Conservation (phyloP, 352 stramenopile genomes). For the Globisporangium nagaii region DNA sequence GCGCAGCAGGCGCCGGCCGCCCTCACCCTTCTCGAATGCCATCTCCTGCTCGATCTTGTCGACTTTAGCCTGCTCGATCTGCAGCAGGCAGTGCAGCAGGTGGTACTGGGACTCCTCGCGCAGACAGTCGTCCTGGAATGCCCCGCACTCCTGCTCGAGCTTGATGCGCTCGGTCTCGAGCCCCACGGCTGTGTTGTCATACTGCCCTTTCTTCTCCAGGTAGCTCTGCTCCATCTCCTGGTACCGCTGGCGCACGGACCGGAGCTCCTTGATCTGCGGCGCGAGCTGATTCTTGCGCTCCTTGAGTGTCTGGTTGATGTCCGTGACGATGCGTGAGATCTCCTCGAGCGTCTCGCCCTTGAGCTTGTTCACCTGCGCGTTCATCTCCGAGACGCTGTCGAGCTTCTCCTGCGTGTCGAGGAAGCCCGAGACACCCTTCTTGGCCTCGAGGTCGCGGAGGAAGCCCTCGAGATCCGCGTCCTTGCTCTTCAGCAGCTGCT, state of each 20-base stretch:
- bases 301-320: slow-evolving; percentile 90
- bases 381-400: slow-evolving; percentile 84
- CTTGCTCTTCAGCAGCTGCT: slow-evolving; percentile 88
- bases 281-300: slow-evolving; percentile 90
- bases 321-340: slow-evolving; percentile 88
- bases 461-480: slow-evolving; percentile 83
- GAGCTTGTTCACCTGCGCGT: slow-evolving; percentile 84
- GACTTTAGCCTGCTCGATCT: slow-evolving; percentile 67
- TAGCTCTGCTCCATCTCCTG: slow-evolving; percentile 89
- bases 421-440: slow-evolving; percentile 84
- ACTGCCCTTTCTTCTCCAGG: slow-evolving; percentile 81
- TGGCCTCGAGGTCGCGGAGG: slow-evolving; percentile 74
- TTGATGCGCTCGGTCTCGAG: slow-evolving; percentile 87
- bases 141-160: slow-evolving; percentile 86
- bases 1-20: slow-evolving; percentile 51
- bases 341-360: slow-evolving; percentile 93
- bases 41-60: slow-evolving; percentile 86
- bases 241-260: slow-evolving; percentile 82
- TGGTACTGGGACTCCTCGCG: slow-evolving; percentile 88
- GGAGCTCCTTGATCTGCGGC: slow-evolving; percentile 90
- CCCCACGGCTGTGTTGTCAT: slow-evolving; percentile 85
- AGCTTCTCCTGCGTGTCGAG: slow-evolving; percentile 85
- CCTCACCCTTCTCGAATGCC: slow-evolving; percentile 79
- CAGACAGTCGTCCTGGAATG: slow-evolving; percentile 85
- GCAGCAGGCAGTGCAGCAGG: slow-evolving; percentile 66